phyloP scores from a whole-genome alignment of 495 filamentous ascomycete species.

The Oidiodendron maius region DNA sequence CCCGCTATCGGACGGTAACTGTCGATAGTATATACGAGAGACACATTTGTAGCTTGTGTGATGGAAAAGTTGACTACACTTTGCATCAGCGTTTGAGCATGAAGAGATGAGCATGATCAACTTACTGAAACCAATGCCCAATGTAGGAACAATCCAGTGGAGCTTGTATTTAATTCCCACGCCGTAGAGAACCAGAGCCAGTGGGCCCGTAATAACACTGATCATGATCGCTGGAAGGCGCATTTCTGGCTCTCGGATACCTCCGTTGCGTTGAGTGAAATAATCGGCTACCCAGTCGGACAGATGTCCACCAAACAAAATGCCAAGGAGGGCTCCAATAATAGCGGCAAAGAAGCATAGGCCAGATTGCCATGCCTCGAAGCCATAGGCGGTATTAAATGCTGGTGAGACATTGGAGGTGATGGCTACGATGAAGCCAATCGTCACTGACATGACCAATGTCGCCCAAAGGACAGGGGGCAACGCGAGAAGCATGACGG shows the following conservation, averaged over 20 bases:
- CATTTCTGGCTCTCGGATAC: conserved; percentile 49
- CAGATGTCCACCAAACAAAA: conserved; percentile 39
- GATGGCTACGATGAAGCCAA: conserved; percentile 47
- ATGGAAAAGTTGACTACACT: conserved; percentile 41
- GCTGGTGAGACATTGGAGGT: conserved; percentile 42
- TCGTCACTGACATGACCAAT: conserved; percentile 40
- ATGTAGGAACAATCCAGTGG: conserved; percentile 47
- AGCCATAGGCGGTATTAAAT: conserved; percentile 35
- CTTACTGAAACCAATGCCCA: conserved; percentile 38
- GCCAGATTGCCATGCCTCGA: conserved; percentile 40
- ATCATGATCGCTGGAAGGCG: conserved; percentile 40
- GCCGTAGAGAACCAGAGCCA: conserved; percentile 44
- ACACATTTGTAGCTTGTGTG: conserved; percentile 42
- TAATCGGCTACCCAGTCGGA: conserved; percentile 42
- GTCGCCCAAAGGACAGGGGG: conserved; percentile 45
- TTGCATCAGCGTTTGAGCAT: not conserved
- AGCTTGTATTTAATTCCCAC: conserved; percentile 39
- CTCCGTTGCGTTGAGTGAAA: conserved; percentile 41
- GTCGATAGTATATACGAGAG: conserved; percentile 47
- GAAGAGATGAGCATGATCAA: not conserved
- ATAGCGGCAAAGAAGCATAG: conserved; percentile 40
- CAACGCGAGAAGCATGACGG: conserved; percentile 36
- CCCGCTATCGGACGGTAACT: conserved; percentile 46
- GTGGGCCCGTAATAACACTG: conserved; percentile 34
- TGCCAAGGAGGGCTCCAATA: conserved; percentile 40